Evolutionary conservation across 1,284 basidiomycete genomes (phyloP).

Genomic region (Cutaneotrichosporon spelunceum): DNA sequence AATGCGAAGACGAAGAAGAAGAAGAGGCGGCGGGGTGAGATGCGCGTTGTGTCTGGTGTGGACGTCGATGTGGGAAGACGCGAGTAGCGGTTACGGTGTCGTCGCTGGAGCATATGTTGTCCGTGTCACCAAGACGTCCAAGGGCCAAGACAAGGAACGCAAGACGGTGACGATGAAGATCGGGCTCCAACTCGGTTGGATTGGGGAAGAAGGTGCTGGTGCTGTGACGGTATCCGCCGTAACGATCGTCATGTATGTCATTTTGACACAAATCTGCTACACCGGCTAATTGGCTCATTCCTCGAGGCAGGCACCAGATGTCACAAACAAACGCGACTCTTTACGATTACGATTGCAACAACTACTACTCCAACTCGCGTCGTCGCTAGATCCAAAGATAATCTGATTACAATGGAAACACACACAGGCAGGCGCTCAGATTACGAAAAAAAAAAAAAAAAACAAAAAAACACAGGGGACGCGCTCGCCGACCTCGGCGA

Average conservation of each 20-base stretch:
- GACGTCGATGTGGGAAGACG: background rate
- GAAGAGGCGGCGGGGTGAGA: background rate
- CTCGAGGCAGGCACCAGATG: background rate
- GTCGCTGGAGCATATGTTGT: background rate
- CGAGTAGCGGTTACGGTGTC: background rate
- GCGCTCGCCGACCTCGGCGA: background rate
- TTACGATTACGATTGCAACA: background rate
- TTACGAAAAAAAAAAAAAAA: background rate
- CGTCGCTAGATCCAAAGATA: background rate
- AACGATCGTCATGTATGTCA: too few relatives aligned
- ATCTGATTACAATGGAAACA: background rate
- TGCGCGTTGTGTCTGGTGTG: background rate
- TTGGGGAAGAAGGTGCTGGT: too few relatives aligned
- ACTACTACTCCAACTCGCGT: background rate
- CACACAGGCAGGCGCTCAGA: background rate
- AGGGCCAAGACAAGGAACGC: background rate
- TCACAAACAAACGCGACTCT: background rate
- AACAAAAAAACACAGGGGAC: background rate
- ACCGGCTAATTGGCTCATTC: background rate
- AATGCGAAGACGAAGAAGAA: background rate
- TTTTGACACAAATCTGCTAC: background rate
- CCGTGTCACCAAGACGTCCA: background rate
- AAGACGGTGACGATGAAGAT: background rate
- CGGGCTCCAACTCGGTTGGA: background rate
- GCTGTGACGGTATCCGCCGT: too few relatives aligned